Conservation (phyloP, 306 rosid species). For the Calophaca sinica region DNA sequence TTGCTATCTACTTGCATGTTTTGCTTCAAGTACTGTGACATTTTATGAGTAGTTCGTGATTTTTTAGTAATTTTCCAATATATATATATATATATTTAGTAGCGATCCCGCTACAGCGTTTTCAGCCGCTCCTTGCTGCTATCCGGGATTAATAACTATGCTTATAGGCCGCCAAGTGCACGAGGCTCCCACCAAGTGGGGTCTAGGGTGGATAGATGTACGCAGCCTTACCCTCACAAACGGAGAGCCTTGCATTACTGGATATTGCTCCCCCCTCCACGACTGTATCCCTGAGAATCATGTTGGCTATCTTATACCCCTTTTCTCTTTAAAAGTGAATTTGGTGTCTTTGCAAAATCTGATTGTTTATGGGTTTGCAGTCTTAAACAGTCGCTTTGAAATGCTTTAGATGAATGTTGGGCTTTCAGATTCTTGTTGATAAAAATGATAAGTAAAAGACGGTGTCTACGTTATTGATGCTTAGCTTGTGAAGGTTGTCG, state of each 20-base stretch:
- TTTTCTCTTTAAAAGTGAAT: constrained; percentile 18
- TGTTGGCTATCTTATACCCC: constrained; percentile 7
- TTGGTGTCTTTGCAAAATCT: not conserved
- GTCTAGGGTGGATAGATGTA: too few relatives aligned
- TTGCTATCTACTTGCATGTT: too few relatives aligned
- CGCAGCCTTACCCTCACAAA: too few relatives aligned
- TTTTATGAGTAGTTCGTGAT: too few relatives aligned
- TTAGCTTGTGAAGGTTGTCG: constrained; percentile 38
- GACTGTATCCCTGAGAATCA: not conserved
- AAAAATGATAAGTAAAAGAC: constrained; percentile 22
- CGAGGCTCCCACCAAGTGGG: too few relatives aligned
- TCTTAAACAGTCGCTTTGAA: constrained; percentile 28
- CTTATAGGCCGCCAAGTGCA: too few relatives aligned
- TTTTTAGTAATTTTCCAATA: too few relatives aligned
- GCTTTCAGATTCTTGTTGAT: constrained; percentile 35
- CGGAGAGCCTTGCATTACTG: not conserved
- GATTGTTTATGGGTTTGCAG: not conserved
- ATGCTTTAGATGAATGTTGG: constrained; percentile 29
- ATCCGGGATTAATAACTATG: too few relatives aligned
- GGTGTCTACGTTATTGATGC: constrained; percentile 14
- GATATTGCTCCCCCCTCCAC: not conserved
- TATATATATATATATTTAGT: too few relatives aligned
- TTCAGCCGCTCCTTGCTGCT: too few relatives aligned
- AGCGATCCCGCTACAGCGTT: too few relatives aligned
- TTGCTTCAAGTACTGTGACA: too few relatives aligned